Conservation (phyloP, 176 grass and related monocot genomes). For the Pontederia crassipes region DNA sequence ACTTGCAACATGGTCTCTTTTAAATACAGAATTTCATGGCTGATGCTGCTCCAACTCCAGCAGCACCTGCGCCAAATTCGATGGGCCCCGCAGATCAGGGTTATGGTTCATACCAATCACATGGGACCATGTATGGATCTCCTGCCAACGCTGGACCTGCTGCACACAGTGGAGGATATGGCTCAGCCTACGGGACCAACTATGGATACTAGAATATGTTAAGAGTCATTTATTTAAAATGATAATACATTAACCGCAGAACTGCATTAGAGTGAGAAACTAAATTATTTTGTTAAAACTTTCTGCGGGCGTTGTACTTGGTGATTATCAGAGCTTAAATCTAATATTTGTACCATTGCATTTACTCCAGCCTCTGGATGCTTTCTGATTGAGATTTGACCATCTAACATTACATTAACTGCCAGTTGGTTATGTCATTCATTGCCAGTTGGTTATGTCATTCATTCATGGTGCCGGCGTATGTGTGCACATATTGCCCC, state of each 20-base stretch:
- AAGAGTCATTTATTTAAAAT: not conserved
- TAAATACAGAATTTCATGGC: conserved; percentile 90
- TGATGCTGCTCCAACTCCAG: conserved; percentile 46
- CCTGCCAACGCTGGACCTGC: conserved; percentile 15
- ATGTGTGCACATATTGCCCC: too few relatives aligned
- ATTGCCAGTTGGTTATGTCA: too few relatives aligned
- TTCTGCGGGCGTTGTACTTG: too few relatives aligned
- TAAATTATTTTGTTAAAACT: too few relatives aligned
- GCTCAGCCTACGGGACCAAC: conserved; percentile 37
- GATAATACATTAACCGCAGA: not conserved
- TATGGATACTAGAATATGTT: conserved; percentile 45
- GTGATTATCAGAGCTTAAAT: too few relatives aligned
- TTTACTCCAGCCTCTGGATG: too few relatives aligned
- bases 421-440: too few relatives aligned
- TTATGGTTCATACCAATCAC: conserved; percentile 54
- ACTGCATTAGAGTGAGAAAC: not conserved
- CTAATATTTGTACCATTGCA: too few relatives aligned
- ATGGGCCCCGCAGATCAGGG: conserved; percentile 31
- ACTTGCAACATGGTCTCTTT: not conserved
- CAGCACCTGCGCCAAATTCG: conserved; percentile 19
- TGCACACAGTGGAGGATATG: conserved; percentile 45
- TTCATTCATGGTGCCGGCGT: too few relatives aligned
- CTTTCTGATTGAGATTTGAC: too few relatives aligned
- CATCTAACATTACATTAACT: too few relatives aligned
- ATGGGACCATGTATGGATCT: conserved; percentile 46